Conservation (phyloP, 306 rosid genomes). For the Castanospermum australe region DNA sequence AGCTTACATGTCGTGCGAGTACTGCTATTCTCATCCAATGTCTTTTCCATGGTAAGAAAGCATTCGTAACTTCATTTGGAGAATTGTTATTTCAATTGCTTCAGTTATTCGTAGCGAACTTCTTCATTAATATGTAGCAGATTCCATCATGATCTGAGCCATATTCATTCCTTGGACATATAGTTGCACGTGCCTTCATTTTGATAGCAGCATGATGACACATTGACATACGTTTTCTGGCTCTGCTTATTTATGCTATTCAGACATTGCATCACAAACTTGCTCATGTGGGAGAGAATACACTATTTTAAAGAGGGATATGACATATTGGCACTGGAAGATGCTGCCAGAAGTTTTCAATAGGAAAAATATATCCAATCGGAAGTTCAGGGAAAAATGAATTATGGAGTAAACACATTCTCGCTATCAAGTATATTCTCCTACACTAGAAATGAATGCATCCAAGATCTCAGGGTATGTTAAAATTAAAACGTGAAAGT, state of each 20-base stretch:
- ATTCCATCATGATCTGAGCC: background rate
- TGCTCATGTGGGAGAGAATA: slow-evolving; percentile 33
- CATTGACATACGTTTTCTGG: background rate
- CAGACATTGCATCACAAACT: slow-evolving; percentile 24
- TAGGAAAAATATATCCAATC: background rate
- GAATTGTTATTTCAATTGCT: background rate
- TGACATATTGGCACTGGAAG: slow-evolving; percentile 30
- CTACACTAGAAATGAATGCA: background rate
- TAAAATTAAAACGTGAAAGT: background rate
- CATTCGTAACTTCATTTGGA: background rate
- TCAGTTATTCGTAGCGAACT: no score
- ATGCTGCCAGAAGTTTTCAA: slow-evolving; percentile 35
- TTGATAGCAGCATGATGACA: background rate
- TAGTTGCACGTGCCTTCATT: background rate
- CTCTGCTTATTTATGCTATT: background rate
- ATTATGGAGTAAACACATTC: background rate
- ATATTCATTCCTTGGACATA: background rate
- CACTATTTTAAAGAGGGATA: slow-evolving; percentile 28
- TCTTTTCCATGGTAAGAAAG: slow-evolving; percentile 42
- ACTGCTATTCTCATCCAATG: slow-evolving; percentile 38
- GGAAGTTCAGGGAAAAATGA: background rate
- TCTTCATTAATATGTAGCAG: background rate
- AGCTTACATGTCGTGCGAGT: slow-evolving; percentile 33
- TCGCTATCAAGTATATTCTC: slow-evolving; percentile 2
- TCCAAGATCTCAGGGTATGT: slow-evolving; percentile 20